Evolutionary conservation across 2,329 filamentous ascomycete species (phyloP).

Genomic region (Talaromyces marneffei): DNA sequence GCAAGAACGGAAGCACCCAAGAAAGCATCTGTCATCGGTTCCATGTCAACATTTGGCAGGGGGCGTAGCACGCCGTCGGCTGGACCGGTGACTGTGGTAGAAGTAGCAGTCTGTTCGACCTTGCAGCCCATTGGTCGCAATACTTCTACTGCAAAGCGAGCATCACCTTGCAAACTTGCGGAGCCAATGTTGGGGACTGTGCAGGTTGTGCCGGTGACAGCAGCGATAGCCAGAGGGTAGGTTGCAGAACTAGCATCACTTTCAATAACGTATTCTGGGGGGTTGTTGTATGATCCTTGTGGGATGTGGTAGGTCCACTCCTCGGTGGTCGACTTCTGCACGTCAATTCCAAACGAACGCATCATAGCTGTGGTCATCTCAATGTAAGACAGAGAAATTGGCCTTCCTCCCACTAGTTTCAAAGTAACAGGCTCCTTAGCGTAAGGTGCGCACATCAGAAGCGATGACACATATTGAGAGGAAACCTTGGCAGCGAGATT

Average conservation of each 20-base stretch:
- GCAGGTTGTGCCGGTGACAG: slow-evolving; percentile 91
- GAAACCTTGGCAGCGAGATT: slow-evolving; percentile 92
- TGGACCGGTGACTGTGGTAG: slow-evolving; percentile 93
- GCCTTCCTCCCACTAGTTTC: slow-evolving; percentile 87
- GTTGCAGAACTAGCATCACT: slow-evolving; percentile 97
- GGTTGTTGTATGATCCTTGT: slow-evolving; percentile 74
- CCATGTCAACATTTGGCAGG: slow-evolving; percentile 86
- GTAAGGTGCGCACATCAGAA: slow-evolving; percentile 95
- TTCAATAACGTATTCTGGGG: slow-evolving; percentile 80
- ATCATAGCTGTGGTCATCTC: slow-evolving; percentile 99
- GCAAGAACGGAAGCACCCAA: slow-evolving; percentile 89
- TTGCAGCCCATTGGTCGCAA: slow-evolving; percentile 87
- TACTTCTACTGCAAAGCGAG: slow-evolving; percentile 86
- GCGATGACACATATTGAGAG: slow-evolving; percentile 97
- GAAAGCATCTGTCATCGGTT: slow-evolving; percentile 98
- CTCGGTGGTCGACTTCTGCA: slow-evolving; percentile 69
- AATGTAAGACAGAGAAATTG: slow-evolving; percentile 94
- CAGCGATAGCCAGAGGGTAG: slow-evolving; percentile 88
- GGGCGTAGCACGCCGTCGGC: slow-evolving; percentile 66
- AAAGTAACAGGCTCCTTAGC: slow-evolving; percentile 90
- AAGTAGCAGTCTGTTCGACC: slow-evolving; percentile 75
- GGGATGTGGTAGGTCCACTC: slow-evolving; percentile 92
- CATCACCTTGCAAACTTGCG: slow-evolving; percentile 86
- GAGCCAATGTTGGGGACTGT: slow-evolving; percentile 96
- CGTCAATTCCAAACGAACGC: slow-evolving; percentile 79